These are phyloP conservation scores for Flaveria ramosissima DNA, from an alignment of 129 eudicot species.

Conservation along the genomic window DNA sequence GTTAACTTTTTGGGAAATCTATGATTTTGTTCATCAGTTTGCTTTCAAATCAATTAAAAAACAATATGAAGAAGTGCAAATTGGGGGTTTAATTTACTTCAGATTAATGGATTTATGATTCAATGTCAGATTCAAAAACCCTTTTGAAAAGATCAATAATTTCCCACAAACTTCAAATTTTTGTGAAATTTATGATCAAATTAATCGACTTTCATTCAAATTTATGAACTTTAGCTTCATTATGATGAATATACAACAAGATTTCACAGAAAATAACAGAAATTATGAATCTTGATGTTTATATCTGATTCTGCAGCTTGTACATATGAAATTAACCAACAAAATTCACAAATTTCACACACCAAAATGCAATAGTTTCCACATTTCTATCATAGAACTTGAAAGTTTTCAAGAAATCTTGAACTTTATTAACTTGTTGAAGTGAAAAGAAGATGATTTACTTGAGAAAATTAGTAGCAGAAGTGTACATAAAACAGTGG, in stretches of 20 bases:
- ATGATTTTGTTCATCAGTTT: not conserved
- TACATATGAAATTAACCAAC: not conserved
- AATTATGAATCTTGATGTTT: conserved; percentile 24
- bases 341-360: not conserved
- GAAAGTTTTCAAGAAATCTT: conserved; percentile 15
- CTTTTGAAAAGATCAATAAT: not conserved
- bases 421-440: not conserved
- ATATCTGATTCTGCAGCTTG: conserved; percentile 8
- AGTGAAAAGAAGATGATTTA: conserved; percentile 16
- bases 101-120: not conserved
- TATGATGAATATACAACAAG: not conserved
- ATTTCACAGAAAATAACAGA: not conserved
- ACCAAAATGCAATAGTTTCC: not conserved
- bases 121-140: conserved; percentile 22
- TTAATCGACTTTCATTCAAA: conserved; percentile 1
- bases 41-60: not conserved
- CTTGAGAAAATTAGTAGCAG: conserved; percentile 37
- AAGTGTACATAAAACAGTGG: conserved; percentile 22
- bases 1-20: conserved; percentile 9
- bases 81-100: not conserved
- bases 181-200: not conserved
- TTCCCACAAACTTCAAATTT: not conserved
- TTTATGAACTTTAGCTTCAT: conserved; percentile 11
- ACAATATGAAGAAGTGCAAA: not conserved
- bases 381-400: not conserved